Percentiles rank a stretch among this genome's conserved stretches.
These are phyloP conservation scores for Phialemonium atrogriseum DNA, from an alignment of 2,329 filamentous ascomycete species.

Conservation along the genomic window DNA sequence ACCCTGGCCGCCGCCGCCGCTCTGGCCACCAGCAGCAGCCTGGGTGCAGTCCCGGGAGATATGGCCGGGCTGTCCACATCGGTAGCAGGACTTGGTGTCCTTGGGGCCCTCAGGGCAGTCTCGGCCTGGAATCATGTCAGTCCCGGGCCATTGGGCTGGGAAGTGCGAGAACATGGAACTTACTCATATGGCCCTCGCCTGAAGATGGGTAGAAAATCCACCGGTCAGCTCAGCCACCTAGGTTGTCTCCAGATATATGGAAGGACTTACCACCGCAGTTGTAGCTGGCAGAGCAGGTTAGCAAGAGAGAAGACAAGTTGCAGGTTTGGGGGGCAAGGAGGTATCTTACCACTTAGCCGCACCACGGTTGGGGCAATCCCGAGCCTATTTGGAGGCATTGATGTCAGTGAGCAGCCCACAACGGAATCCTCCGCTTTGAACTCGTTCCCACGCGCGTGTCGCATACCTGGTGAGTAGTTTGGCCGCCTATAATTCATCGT, in stretches of 20 bases:
- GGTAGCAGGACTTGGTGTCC: slow-evolving; percentile 73
- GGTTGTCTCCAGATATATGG: not conserved
- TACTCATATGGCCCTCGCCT: slow-evolving; percentile 70
- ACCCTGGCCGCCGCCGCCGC: slow-evolving; percentile 35
- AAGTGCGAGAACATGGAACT: slow-evolving; percentile 29
- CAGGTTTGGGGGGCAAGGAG: slow-evolving; percentile 1
- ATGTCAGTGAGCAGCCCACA: slow-evolving; percentile 15
- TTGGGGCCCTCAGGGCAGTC: slow-evolving; percentile 87
- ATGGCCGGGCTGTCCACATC: slow-evolving; percentile 77
- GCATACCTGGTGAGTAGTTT: slow-evolving; percentile 66
- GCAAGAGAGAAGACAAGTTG: slow-evolving; percentile 5
- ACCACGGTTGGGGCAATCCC: slow-evolving; percentile 79
- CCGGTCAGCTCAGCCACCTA: too few species aligned
- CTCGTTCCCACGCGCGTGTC: slow-evolving; percentile 10
- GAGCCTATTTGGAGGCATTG: slow-evolving; percentile 45
- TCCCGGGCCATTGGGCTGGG: slow-evolving; percentile 13
- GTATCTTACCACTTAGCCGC: slow-evolving; percentile 67
- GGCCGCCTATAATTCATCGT: slow-evolving; percentile 50
- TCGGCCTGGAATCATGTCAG: slow-evolving; percentile 49
- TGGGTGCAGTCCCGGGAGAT: slow-evolving; percentile 80
- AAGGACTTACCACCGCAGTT: slow-evolving; percentile 68
- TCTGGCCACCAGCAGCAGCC: slow-evolving; percentile 39
- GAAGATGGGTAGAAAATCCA: slow-evolving; percentile 15
- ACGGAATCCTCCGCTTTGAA: slow-evolving; percentile 11
- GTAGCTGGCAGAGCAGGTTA: slow-evolving; percentile 46